Conservation (phyloP, 225 moss, liverwort and hornwort genomes). For the Ulota crispa region DNA sequence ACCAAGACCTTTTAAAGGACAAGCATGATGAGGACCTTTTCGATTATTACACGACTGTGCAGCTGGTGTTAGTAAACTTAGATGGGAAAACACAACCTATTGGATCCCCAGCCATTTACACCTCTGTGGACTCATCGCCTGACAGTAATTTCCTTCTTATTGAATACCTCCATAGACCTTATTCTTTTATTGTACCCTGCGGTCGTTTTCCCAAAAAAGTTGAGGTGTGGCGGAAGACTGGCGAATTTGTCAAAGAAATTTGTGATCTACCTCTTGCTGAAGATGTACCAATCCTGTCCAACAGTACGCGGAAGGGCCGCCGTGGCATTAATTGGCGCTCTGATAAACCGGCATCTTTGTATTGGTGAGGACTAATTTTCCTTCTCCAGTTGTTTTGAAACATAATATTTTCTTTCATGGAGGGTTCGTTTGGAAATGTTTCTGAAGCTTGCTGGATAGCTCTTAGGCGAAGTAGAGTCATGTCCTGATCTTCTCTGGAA, state of each 20-base stretch:
- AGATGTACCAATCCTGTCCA: conserved; percentile 84
- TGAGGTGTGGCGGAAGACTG: conserved; percentile 82
- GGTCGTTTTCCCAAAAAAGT: conserved; percentile 83
- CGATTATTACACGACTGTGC: conserved; percentile 78
- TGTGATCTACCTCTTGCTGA: conserved; percentile 94
- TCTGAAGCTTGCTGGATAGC: neutral
- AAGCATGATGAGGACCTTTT: conserved; percentile 89
- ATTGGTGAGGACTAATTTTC: conserved; percentile 53
- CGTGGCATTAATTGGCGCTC: conserved; percentile 90
- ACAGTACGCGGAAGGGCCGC: conserved; percentile 81
- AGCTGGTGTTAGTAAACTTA: conserved; percentile 63
- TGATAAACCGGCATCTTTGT: conserved; percentile 78
- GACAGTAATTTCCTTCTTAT: conserved; percentile 78
- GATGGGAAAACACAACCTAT: conserved; percentile 58
- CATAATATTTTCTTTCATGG: neutral
- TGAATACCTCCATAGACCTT: conserved; percentile 71
- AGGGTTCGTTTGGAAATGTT: neutral
- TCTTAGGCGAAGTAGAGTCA: neutral
- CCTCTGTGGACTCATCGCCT: conserved; percentile 84
- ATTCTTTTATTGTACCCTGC: conserved; percentile 88
- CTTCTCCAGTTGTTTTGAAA: neutral
- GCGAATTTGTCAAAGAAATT: conserved; percentile 82
- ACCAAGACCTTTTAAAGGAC: conserved; percentile 94
- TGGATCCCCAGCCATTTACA: conserved; percentile 75
- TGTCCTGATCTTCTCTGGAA: neutral